Evolutionary conservation across 176 grass and related monocot species (phyloP).

Genomic region (Paspalum vaginatum): DNA sequence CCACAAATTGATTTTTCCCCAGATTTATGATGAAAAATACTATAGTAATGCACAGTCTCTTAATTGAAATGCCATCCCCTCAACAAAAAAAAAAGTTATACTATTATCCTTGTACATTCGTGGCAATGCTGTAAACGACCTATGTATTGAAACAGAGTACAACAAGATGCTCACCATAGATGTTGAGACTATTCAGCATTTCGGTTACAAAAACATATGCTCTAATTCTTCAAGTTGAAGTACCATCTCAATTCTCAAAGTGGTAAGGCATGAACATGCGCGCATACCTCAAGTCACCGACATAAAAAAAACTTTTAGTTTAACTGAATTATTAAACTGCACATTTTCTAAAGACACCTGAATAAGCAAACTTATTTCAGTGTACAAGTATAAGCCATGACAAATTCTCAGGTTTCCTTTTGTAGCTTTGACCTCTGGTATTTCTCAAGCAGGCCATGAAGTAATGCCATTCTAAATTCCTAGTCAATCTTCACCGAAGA

Average conservation of each 20-base stretch:
- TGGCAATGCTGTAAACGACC: too few species aligned
- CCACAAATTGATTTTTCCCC: too few species aligned
- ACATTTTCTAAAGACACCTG: not conserved
- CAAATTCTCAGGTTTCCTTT: not conserved
- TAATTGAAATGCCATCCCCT: too few species aligned
- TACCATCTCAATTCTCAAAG: not conserved
- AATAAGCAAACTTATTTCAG: not conserved
- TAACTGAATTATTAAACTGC: not conserved
- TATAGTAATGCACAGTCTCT: too few species aligned
- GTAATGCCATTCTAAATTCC: not conserved
- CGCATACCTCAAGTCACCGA: not conserved
- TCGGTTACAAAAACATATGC: not conserved
- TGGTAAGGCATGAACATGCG: too few species aligned
- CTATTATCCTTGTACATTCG: too few species aligned
- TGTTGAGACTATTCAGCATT: not conserved
- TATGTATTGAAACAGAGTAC: not conserved
- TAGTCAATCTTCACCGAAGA: slow-evolving; percentile 91
- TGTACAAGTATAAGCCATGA: not conserved
- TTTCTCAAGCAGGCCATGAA: slow-evolving; percentile 23
- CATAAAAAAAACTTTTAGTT: not conserved
- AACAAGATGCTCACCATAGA: not conserved
- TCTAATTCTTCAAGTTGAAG: not conserved
- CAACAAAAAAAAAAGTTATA: too few species aligned
- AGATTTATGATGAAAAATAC: too few species aligned
- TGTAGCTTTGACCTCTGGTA: not conserved